Evolutionary conservation across 768 basidiomycete species (phyloP), one percentile per base, ranked within the genome.

Genomic region (Russula olivacea): DNA sequence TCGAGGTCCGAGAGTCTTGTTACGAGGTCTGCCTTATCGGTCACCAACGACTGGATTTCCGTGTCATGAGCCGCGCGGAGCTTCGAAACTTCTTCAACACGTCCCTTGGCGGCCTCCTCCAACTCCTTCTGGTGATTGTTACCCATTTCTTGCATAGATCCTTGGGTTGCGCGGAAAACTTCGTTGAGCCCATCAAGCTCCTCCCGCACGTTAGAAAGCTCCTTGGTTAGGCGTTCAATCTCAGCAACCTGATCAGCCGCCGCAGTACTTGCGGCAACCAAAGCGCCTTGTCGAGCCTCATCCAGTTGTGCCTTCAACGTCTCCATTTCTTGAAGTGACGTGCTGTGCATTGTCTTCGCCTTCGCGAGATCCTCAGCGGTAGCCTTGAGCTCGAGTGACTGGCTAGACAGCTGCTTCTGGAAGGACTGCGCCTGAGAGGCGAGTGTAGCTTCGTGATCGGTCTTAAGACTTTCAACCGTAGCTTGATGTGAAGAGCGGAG

Each of bases 351-450:
- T 1, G 81, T 71, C 72, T 93, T 93, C 6, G 88, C 80, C 76
- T 91, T 93, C 3, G 79, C 70, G 40, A 94, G 83, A 71, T 93
- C 91, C 65, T 93, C 91, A 69, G 87, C 84, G 0, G 92, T 91
- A 15, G 91, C 92, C 69, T 87, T 91, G 48, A 93, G 81, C 67
- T 93, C 89, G 34, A 92, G 75, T 60, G 76, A 82, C 65, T 87
- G 77, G 55, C 75, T 81, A 58, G 76, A 77, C 55, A 89, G 79
- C 69, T 81, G 80, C 76, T 91, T 91, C 74, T 85, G 83, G 23
- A 86, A 74, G 0, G 72, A 72, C 58, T 79, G 77, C 45, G 82
- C 76, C 68, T 88, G 80, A 19, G 78, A 79, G 59, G 87, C 85
- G 19, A 89, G 76, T 5, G 73, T 67, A n/a, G 80, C 80, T 41